Conservation (phyloP, 2,329 filamentous ascomycete species). For the Rutstroemia sp. region DNA sequence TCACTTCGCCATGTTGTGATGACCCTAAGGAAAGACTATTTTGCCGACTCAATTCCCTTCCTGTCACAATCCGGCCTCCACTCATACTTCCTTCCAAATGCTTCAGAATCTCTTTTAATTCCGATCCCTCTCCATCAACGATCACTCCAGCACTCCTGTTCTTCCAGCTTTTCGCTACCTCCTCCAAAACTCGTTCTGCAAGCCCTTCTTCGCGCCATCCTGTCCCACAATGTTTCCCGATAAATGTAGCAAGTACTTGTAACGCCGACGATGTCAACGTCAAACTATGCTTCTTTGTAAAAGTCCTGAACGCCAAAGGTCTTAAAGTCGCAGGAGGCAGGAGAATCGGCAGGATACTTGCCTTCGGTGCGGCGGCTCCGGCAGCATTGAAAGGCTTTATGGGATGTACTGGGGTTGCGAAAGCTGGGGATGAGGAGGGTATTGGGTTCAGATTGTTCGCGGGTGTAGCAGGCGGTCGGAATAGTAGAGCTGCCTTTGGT, state of each 20-base stretch:
- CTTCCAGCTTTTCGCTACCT: slow-evolving; percentile 89
- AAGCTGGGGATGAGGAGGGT: slow-evolving; percentile 84
- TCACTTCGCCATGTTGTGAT: slow-evolving; percentile 42
- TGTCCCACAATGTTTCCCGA: slow-evolving; percentile 88
- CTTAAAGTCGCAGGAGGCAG: slow-evolving; percentile 81
- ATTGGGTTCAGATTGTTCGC: slow-evolving; percentile 45
- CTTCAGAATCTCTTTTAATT: slow-evolving; percentile 76
- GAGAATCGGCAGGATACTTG: slow-evolving; percentile 71
- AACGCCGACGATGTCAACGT: slow-evolving; percentile 84
- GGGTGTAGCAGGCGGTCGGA: slow-evolving; percentile 23
- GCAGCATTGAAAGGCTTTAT: slow-evolving; percentile 50
- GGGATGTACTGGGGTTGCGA: slow-evolving; percentile 78
- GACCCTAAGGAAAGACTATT: slow-evolving; percentile 56
- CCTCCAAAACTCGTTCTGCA: slow-evolving; percentile 86
- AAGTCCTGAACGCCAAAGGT: slow-evolving; percentile 87
- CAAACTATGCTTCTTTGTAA: slow-evolving; percentile 95
- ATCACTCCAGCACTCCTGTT: slow-evolving; percentile 82
- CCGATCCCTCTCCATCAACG: slow-evolving; percentile 71
- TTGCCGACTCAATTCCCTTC: slow-evolving; percentile 52
- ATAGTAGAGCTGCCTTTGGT: slow-evolving; percentile 23
- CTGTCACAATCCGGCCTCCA: slow-evolving; percentile 62
- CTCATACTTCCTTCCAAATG: slow-evolving; percentile 81
- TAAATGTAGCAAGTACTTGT: slow-evolving; percentile 77
- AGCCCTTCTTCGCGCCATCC: slow-evolving; percentile 95
- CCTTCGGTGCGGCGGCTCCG: slow-evolving; percentile 19